These are phyloP conservation scores for Apiospora marii DNA, from an alignment of 2,329 filamentous ascomycete genomes.

Conservation along the genomic window DNA sequence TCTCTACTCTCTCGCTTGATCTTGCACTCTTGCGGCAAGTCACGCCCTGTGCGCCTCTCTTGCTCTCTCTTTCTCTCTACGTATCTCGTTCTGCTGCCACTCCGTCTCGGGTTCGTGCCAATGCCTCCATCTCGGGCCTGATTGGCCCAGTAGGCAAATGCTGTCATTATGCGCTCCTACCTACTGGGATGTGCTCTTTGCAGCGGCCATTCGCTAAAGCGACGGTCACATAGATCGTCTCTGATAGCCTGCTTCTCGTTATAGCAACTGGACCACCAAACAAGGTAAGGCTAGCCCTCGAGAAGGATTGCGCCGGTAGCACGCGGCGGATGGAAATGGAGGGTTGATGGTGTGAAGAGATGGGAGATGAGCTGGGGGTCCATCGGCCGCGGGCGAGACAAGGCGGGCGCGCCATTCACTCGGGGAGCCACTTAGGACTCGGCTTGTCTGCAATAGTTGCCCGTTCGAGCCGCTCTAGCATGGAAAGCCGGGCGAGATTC, in stretches of 20 bases:
- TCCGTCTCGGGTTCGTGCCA: not conserved
- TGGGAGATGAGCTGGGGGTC: conserved; percentile 20
- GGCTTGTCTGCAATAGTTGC: conserved; percentile 13
- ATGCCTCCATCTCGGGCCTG: not conserved
- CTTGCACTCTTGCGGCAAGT: not conserved
- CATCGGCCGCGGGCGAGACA: conserved; percentile 17
- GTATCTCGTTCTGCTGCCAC: too few relatives aligned
- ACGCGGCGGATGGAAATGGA: not conserved
- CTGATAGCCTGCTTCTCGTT: not conserved
- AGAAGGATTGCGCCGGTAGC: conserved; percentile 1
- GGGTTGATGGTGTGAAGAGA: conserved; percentile 13
- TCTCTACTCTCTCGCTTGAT: not conserved
- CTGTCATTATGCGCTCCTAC: not conserved
- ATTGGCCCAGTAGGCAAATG: not conserved
- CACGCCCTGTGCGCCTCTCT: not conserved
- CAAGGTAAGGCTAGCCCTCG: conserved; percentile 8
- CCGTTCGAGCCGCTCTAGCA: conserved; percentile 18
- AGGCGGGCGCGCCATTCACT: conserved; percentile 19
- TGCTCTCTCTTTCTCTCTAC: not conserved
- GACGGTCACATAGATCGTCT: not conserved
- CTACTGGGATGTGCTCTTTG: not conserved
- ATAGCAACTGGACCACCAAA: conserved; percentile 7
- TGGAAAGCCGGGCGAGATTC: conserved; percentile 13
- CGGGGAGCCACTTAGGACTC: conserved; percentile 16
- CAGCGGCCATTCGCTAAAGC: not conserved